phyloP scores from a whole-genome alignment of 495 filamentous ascomycete species.

The Melanomma pulvis-pyrius region DNA sequence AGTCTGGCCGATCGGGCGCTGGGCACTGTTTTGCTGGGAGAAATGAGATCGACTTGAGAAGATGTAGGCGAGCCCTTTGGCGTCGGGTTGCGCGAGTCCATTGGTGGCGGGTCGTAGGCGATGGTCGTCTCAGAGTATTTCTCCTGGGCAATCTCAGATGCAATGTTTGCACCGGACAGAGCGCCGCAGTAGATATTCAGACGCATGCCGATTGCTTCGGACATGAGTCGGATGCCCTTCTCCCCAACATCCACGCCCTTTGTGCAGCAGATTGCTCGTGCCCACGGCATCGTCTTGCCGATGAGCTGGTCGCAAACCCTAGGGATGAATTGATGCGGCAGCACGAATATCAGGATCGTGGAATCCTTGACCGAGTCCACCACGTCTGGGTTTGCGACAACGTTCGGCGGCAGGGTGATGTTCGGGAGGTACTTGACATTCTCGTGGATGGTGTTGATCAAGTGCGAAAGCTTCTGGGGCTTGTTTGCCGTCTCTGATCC shows the following conservation, averaged over 20 bases:
- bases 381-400: constrained; percentile 88
- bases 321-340: constrained; percentile 96
- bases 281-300: constrained; percentile 87
- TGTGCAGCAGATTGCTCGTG: constrained; percentile 94
- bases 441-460: constrained; percentile 93
- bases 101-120: constrained; percentile 89
- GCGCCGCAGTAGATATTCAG: constrained; percentile 97
- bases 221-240: constrained; percentile 81
- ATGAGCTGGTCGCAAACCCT: constrained; percentile 81
- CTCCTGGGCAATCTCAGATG: constrained; percentile 89
- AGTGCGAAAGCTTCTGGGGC: constrained; percentile 78
- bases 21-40: constrained; percentile 66
- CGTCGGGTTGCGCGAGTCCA: constrained; percentile 73
- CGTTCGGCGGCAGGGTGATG: constrained; percentile 79
- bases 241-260: constrained; percentile 93
- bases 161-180: constrained; percentile 95
- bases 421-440: constrained; percentile 95
- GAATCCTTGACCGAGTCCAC: constrained; percentile 78
- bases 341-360: constrained; percentile 91
- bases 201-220: constrained; percentile 87
- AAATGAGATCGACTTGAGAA: constrained; percentile 63
- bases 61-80: constrained; percentile 60
- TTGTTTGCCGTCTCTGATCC: constrained; percentile 58
- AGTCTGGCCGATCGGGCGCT: constrained; percentile 59
- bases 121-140: constrained; percentile 97